phyloP scores from a whole-genome alignment of 345 rosid species.

The thale cress (Arabidopsis thaliana) region DNA sequence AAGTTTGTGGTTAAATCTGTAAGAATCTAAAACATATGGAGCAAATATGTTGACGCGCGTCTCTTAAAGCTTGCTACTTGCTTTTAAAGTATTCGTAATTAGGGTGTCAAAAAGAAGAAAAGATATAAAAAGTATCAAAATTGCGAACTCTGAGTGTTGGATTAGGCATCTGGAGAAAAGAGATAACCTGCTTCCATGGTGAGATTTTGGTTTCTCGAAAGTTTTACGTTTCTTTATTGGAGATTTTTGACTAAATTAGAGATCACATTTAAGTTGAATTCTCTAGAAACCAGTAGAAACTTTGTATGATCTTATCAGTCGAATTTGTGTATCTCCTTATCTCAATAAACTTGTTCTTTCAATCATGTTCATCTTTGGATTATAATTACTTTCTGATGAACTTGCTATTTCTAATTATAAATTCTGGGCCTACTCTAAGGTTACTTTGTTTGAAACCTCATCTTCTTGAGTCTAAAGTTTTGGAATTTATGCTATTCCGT shows the following conservation, averaged over 20 bases:
- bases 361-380: neutral
- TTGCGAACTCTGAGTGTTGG: neutral
- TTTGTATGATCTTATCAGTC: neutral
- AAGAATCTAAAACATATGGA: conserved; percentile 8
- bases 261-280: neutral
- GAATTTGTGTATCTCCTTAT: neutral
- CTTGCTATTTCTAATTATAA: neutral
- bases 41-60: conserved; percentile 20
- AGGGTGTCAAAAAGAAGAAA: neutral
- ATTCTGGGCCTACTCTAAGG: neutral
- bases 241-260: neutral
- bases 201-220: neutral
- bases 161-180: neutral
- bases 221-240: neutral
- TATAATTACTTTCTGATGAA: neutral
- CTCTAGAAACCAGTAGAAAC: neutral
- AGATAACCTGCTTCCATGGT: conserved; percentile 22
- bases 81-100: neutral
- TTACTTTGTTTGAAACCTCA: neutral
- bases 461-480: neutral
- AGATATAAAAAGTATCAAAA: neutral
- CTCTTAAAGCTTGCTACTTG: neutral
- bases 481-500: neutral
- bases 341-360: neutral
- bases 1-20: neutral